phyloP scores from a whole-genome alignment of 1,284 basidiomycete genomes.

The Cerioporus squamosus region DNA sequence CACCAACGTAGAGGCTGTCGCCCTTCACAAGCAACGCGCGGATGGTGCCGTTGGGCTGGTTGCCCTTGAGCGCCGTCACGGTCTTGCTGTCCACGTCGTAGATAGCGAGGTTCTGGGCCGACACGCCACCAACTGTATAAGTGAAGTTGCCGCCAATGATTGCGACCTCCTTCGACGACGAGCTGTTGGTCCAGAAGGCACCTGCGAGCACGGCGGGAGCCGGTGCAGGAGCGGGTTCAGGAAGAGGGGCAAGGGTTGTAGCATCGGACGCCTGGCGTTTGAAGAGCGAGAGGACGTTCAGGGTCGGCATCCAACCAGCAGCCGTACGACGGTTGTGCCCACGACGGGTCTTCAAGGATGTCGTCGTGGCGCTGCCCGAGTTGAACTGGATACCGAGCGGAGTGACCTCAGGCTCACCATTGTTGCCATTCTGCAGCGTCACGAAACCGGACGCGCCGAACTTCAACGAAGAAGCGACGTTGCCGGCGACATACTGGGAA shows the following conservation, averaged over 20 bases:
- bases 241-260: conserved; percentile 51
- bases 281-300: conserved; percentile 53
- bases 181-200: conserved; percentile 87
- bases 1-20: conserved; percentile 78
- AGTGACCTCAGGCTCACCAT: conserved; percentile 55
- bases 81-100: conserved; percentile 64
- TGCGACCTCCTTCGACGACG: conserved; percentile 65
- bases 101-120: conserved; percentile 68
- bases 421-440: conserved; percentile 64
- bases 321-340: conserved; percentile 40
- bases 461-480: conserved; percentile 53
- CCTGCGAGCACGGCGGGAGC: conserved; percentile 88
- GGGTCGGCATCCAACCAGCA: conserved; percentile 54
- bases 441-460: conserved; percentile 77
- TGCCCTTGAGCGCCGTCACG: conserved; percentile 62
- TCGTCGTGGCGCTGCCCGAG: conserved; percentile 32
- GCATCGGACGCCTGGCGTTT: conserved; percentile 47
- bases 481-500: conserved; percentile 69
- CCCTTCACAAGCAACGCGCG: conserved; percentile 69
- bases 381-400: conserved; percentile 63
- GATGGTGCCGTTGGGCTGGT: conserved; percentile 74
- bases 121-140: conserved; percentile 49
- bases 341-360: conserved; percentile 42
- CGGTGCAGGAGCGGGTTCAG: conserved; percentile 54
- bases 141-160: conserved; percentile 94